phyloP scores from a whole-genome alignment of 2,329 filamentous ascomycete genomes.

The Calycina marina region DNA sequence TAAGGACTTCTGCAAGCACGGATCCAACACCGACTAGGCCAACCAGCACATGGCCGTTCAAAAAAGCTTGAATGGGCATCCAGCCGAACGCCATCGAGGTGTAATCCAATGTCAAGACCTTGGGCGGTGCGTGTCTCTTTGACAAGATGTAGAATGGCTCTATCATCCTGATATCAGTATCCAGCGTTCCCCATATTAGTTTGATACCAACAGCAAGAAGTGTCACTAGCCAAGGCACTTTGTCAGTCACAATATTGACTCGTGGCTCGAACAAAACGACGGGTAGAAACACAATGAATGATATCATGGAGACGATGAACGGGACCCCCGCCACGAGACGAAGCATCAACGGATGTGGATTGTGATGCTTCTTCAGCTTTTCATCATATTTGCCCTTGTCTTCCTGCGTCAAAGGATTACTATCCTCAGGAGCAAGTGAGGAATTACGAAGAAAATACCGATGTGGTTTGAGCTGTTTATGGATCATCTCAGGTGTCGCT shows the following conservation, averaged over 20 bases:
- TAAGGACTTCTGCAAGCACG: conserved; percentile 59
- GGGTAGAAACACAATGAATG: conserved; percentile 44
- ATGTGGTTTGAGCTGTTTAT: conserved; percentile 47
- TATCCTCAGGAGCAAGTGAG: conserved; percentile 50
- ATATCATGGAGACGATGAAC: conserved; percentile 41
- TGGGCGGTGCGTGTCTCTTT: conserved; percentile 47
- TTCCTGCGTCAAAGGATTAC: conserved; percentile 27
- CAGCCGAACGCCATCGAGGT: conserved; percentile 55
- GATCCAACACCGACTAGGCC: conserved; percentile 56
- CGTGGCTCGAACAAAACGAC: conserved; percentile 42
- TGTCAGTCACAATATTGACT: conserved; percentile 39
- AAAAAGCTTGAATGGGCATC: conserved; percentile 44
- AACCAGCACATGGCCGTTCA: conserved; percentile 50
- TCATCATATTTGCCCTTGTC: conserved; percentile 34
- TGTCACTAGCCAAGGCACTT: conserved; percentile 51
- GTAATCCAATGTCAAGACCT: conserved; percentile 57
- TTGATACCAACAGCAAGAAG: conserved; percentile 51
- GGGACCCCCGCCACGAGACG: conserved; percentile 43
- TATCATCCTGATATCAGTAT: conserved; percentile 56
- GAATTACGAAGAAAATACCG: conserved; percentile 59
- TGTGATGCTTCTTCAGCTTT: conserved; percentile 33
- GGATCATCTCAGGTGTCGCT: conserved; percentile 50
- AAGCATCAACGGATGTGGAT: conserved; percentile 57
- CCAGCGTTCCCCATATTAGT: conserved; percentile 52
- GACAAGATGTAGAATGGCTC: conserved; percentile 62